Evolutionary conservation across 2,329 filamentous ascomycete species (phyloP).

Genomic region (Neofusicoccum umdonicola): DNA sequence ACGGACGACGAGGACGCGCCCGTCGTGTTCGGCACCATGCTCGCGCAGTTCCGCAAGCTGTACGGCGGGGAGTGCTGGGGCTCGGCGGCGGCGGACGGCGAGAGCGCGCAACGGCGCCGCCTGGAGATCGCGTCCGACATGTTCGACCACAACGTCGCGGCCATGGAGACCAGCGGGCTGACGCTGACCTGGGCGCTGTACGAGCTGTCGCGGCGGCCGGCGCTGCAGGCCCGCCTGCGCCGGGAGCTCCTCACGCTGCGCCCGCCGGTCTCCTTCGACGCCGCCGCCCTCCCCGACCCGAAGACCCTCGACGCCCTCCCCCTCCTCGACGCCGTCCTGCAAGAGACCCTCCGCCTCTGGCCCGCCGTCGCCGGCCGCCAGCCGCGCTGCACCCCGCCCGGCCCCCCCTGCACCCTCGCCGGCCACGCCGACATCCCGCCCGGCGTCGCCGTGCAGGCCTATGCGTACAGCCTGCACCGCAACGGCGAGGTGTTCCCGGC

Average conservation of each 20-base stretch:
- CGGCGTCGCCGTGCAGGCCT: conserved; percentile 45
- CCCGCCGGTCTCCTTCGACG: conserved; percentile 21
- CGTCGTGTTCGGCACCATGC: conserved; percentile 40
- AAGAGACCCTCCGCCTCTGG: conserved; percentile 62
- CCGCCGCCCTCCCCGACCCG: conserved; percentile 32
- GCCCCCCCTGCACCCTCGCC: conserved; percentile 33
- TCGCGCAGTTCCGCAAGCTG: conserved; percentile 54
- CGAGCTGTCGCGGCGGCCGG: conserved; percentile 45
- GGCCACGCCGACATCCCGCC: conserved; percentile 38
- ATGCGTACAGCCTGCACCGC: conserved; percentile 47
- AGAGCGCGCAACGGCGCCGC: not conserved
- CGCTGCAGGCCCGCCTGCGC: conserved; percentile 40
- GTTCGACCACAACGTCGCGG: conserved; percentile 73
- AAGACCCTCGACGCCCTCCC: conserved; percentile 50
- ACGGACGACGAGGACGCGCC: not conserved
- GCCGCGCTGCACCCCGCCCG: conserved; percentile 49
- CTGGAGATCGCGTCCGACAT: conserved; percentile 66
- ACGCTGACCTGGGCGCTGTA: conserved; percentile 63
- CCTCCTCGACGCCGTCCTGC: conserved; percentile 57
- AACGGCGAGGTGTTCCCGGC: conserved; percentile 46
- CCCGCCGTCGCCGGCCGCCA: conserved; percentile 62
- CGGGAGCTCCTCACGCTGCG: conserved; percentile 36
- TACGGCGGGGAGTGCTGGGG: not conserved
- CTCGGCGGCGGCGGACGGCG: too few species aligned
- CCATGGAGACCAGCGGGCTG: conserved; percentile 75